Conservation (phyloP, 306 rosid species). For the Prunus kanzakura region DNA sequence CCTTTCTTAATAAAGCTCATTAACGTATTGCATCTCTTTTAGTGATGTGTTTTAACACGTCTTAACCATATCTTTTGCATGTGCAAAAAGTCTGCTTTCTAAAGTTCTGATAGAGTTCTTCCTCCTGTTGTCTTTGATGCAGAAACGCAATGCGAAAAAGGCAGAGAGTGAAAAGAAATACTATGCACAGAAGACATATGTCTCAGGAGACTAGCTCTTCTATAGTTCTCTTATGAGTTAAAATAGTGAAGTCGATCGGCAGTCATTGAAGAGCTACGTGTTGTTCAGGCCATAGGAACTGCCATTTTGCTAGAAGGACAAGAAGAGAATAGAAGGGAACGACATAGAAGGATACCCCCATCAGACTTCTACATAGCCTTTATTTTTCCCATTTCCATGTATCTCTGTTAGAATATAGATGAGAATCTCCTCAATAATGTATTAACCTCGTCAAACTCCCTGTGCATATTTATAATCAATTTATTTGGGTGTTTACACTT, state of each 20-base stretch:
- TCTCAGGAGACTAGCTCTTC: slow-evolving; percentile 68
- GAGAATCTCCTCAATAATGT: background rate
- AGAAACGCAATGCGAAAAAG: slow-evolving; percentile 94
- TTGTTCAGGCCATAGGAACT: slow-evolving; percentile 24
- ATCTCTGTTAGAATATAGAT: slow-evolving; percentile 5
- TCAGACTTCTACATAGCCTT: background rate
- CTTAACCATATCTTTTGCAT: background rate
- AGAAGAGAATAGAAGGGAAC: slow-evolving; percentile 2
- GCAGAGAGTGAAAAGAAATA: slow-evolving; percentile 74
- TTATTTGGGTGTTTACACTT: background rate
- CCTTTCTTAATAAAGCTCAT: background rate
- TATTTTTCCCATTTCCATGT: slow-evolving; percentile 8
- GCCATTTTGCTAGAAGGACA: slow-evolving; percentile 25
- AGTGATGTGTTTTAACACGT: background rate
- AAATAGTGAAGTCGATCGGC: slow-evolving; percentile 18
- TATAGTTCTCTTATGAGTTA: slow-evolving; percentile 17
- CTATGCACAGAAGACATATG: slow-evolving; percentile 70
- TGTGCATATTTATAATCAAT: slow-evolving; percentile 16
- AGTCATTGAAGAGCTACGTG: slow-evolving; percentile 25
- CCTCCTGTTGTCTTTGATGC: slow-evolving; percentile 25
- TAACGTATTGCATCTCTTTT: background rate
- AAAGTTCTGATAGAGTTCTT: background rate
- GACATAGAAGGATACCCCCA: slow-evolving; percentile 8
- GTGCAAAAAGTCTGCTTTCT: background rate
- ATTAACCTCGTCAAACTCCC: background rate